Evolutionary conservation across 495 filamentous ascomycete species (phyloP).

Genomic region (Penicillium longicatenatum): DNA sequence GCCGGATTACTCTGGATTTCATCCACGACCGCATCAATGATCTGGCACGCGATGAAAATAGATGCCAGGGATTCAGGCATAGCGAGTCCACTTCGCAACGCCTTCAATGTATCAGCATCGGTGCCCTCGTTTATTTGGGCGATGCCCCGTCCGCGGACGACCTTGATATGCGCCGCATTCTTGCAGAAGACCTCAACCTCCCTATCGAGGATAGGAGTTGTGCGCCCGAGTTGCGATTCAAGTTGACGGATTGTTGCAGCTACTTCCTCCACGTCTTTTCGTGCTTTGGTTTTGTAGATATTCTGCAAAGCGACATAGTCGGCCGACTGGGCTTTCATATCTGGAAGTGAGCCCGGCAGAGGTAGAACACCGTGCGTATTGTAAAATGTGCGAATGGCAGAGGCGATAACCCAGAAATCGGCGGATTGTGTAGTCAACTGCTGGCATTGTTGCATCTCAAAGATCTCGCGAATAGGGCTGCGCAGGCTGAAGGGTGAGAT

Average conservation of each 20-base stretch:
- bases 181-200: slow-evolving; percentile 96
- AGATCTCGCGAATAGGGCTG: slow-evolving; percentile 72
- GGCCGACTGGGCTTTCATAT: slow-evolving; percentile 95
- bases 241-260: slow-evolving; percentile 63
- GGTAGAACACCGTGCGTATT: slow-evolving; percentile 69
- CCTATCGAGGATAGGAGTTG: slow-evolving; percentile 59
- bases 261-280: slow-evolving; percentile 77
- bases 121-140: slow-evolving; percentile 39
- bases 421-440: slow-evolving; percentile 43
- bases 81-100: slow-evolving; percentile 34
- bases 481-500: slow-evolving; percentile 67
- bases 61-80: slow-evolving; percentile 66
- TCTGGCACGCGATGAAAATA: slow-evolving; percentile 74
- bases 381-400: slow-evolving; percentile 78
- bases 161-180: slow-evolving; percentile 89
- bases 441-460: slow-evolving; percentile 64
- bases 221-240: slow-evolving; percentile 53
- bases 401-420: slow-evolving; percentile 88
- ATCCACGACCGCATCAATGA: slow-evolving; percentile 56
- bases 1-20: slow-evolving; percentile 33
- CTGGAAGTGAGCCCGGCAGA: slow-evolving; percentile 83
- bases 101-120: slow-evolving; percentile 33
- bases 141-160: slow-evolving; percentile 67
- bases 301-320: slow-evolving; percentile 93
- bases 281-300: slow-evolving; percentile 89